Evolutionary conservation across 495 filamentous ascomycete species (phyloP), one percentile per base, ranked within the genome.

Genomic region (Pyrenula massariospora): DNA sequence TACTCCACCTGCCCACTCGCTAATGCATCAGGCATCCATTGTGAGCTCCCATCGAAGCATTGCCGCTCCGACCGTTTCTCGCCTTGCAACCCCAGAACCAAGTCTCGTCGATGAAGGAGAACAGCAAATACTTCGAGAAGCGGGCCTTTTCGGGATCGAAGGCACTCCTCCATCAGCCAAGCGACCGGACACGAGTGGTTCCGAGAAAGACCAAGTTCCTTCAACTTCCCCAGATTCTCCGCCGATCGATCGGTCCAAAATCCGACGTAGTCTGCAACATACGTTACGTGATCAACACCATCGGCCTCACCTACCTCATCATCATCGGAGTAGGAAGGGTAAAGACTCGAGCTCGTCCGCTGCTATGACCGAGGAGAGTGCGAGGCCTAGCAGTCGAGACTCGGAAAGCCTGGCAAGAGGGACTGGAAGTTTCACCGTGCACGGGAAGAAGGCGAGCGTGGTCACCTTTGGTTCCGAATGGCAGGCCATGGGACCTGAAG

Each of bases 381-480:
- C 67, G 62, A 25, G 60, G 53, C 12, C 54, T 57, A 22, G 74
- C 22, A 60, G 71, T 31, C 79, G 81, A 52, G 75, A 42, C 31
- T 42, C 73, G 12, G 89, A 91, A 66, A 81, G 84, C 10, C 77
- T 98, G 10, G 70, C 84, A 12, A 81, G 93, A 19, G 86, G 85
- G 23, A 81, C 85, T 11, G 88, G 89, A 11, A 94, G 87, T 60
- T 97, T 98, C 66, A 95, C 89, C 3, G 85, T 98, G 2, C 93
- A 98, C 65, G 93, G 93, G 55, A 98, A 98, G 74, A 97, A 98
- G 68, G 93, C 93, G 1, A 95, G 89, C 0, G 86, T 98, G 53
- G 85, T 98, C 58, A 95, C 88, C 24, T 95, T 98, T 68, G 91
- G 91, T 8, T 85, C 83, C 42, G 94, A 96, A 61, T 87, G 94